Base-by-base conservation (phyloP, 139 green algal species). In the Auxenochlorella pyrenoidosa region DNA sequence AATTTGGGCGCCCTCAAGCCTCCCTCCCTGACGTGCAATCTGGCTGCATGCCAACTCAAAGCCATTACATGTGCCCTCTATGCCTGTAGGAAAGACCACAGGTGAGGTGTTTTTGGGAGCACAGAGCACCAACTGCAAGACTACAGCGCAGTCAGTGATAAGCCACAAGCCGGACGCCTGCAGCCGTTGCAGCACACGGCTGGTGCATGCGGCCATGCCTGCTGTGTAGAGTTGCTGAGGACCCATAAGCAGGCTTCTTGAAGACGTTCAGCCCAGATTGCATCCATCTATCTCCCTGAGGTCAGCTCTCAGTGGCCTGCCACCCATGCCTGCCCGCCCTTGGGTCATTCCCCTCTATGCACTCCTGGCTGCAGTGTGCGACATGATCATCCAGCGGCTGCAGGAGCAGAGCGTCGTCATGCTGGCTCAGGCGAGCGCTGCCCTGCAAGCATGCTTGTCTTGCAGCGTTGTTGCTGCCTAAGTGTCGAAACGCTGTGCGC, bases 331-430 rank as follows among this genome's bases (percentile, higher is more conserved):
- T 47, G 36, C 5, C 16, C 15, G 18, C 3, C 38, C 36, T 36
- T 65, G 75, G 8, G 30, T 68, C 16, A 3, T n/a, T 24, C 26
- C 51, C 24, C 54, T 36, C 36, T 0, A 36, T 59, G 34, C 3
- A 13, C 8, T 70, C 4, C 43, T 24, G 83, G 96, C 94, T 40
- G 98, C 96, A 5, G 97, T 99, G 47, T 99, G 97, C 84, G 93
- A 99, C 84, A 85, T 94, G 0, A 99, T 99, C 75, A 98, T 97
- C 63, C 95, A 99, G 85, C 90, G 95, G 32, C 92, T 99, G 38
- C 89, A 96, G 85, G 85, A 99, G 79, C 94, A 98, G 66, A 95
- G 94, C 75, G 97, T 99, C 19, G 95, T 98, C 28, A 95, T 98
- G 91, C 87, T 98, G 51, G 89, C 75, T 3, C 95, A 98, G 91